Percentiles rank a stretch among this genome's conserved stretches.
Conservation (phyloP, 805 yeast species). For the Maudiozyma turicensis region DNA sequence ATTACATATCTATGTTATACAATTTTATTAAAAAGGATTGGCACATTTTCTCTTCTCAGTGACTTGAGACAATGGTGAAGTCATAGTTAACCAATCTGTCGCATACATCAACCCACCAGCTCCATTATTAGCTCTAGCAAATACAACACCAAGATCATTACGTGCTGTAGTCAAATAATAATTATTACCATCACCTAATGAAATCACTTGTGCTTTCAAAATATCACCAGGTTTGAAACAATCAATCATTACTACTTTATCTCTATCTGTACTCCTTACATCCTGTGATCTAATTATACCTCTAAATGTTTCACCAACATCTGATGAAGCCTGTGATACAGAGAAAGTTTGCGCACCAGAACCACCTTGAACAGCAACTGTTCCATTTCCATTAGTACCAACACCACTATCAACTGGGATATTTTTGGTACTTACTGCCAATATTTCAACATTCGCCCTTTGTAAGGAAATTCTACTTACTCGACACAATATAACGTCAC, state of each 20-base stretch:
- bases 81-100: constrained; percentile 93
- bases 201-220: constrained; percentile 68
- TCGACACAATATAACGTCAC: constrained; percentile 70
- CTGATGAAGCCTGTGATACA: constrained; percentile 43
- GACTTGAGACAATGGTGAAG: constrained; percentile 62
- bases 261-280: constrained; percentile 84
- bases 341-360: constrained; percentile 40
- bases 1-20: neutral
- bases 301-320: constrained; percentile 79
- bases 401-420: constrained; percentile 53
- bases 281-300: constrained; percentile 84
- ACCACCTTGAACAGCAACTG: constrained; percentile 42
- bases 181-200: constrained; percentile 89
- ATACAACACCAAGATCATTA: constrained; percentile 88
- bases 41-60: constrained; percentile 84
- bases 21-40: constrained; percentile 49
- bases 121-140: constrained; percentile 59
- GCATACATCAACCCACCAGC: constrained; percentile 79
- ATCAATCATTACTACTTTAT: constrained; percentile 67
- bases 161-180: constrained; percentile 84
- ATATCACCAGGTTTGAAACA: constrained; percentile 89
- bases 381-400: constrained; percentile 45
- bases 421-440: constrained; percentile 53
- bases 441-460: constrained; percentile 73
- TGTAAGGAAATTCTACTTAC: constrained; percentile 56